These are phyloP conservation scores for Phytophthora crassamura DNA, from an alignment of 352 stramenopile species.

Conservation along the genomic window DNA sequence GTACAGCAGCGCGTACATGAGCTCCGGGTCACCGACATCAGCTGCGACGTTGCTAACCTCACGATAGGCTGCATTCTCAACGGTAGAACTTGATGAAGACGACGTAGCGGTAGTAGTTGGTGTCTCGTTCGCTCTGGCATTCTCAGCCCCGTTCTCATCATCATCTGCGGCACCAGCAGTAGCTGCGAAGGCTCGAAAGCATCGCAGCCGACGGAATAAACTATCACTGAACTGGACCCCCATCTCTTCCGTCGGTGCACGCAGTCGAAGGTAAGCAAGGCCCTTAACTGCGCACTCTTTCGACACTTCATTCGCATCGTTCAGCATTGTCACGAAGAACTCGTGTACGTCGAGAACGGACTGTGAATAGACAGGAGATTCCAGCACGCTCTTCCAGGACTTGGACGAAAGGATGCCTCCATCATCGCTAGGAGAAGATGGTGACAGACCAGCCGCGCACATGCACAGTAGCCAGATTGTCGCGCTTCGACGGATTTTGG, in stretches of 20 bases:
- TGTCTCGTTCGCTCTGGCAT: slow-evolving; percentile 5
- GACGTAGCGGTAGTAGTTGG: slow-evolving; percentile 14
- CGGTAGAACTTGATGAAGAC: slow-evolving; percentile 25
- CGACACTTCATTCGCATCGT: slow-evolving; percentile 65
- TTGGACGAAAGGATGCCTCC: neutral
- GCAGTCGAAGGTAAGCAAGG: slow-evolving; percentile 72
- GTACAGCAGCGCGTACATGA: slow-evolving; percentile 87
- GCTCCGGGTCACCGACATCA: slow-evolving; percentile 76
- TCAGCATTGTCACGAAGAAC: slow-evolving; percentile 83
- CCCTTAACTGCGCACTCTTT: slow-evolving; percentile 85
- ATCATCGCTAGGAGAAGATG: slow-evolving; percentile 1
- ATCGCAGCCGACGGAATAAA: slow-evolving; percentile 79
- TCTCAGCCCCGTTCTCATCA: slow-evolving; percentile 28
- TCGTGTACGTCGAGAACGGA: slow-evolving; percentile 65
- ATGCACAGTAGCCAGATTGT: slow-evolving; percentile 78
- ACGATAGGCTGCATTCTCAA: slow-evolving; percentile 84
- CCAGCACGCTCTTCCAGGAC: slow-evolving; percentile 49
- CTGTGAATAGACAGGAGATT: slow-evolving; percentile 32
- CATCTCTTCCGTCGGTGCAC: slow-evolving; percentile 57
- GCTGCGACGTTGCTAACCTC: slow-evolving; percentile 87
- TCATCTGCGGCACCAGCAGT: slow-evolving; percentile 23
- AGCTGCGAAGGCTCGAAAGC: slow-evolving; percentile 74
- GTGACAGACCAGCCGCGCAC: slow-evolving; percentile 53
- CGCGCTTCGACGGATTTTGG: slow-evolving; percentile 55
- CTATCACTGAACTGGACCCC: slow-evolving; percentile 76